A percentile compares a stretch with the other conserved stretches of the same genome.
phyloP scores from a whole-genome alignment of 2,329 filamentous ascomycete genomes.

The Apiospora kogelbergensis region DNA sequence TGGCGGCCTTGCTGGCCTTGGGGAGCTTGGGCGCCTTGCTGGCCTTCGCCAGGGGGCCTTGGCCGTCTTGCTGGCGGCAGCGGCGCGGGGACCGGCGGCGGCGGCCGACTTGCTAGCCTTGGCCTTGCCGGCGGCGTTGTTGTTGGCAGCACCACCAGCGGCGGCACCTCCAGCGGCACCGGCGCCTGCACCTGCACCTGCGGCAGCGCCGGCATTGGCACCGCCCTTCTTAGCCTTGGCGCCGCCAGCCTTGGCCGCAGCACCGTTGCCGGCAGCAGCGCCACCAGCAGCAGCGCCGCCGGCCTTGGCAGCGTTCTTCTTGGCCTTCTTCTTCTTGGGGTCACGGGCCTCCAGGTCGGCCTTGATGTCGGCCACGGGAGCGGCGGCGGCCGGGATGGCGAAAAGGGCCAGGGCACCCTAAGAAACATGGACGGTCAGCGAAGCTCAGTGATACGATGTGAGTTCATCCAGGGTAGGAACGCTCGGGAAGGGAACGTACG shows the following conservation, averaged over 20 bases:
- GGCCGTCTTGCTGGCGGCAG: background rate
- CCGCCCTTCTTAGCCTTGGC: background rate
- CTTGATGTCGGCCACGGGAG: background rate
- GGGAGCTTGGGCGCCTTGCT: background rate
- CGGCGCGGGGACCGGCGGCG: background rate
- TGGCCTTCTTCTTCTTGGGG: slow-evolving; percentile 7
- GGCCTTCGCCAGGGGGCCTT: background rate
- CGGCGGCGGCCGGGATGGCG: background rate
- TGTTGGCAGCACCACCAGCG: background rate
- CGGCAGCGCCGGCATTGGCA: background rate
- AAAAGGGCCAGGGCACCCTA: background rate
- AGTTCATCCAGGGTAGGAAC: background rate
- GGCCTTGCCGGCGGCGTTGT: background rate
- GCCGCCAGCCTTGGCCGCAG: background rate
- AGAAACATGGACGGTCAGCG: background rate
- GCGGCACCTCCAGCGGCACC: background rate
- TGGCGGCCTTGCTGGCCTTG: background rate
- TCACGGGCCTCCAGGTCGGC: background rate
- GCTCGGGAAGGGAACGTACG: background rate
- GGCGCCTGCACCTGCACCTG: background rate
- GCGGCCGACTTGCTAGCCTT: background rate
- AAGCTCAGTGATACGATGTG: background rate
- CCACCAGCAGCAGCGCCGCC: background rate
- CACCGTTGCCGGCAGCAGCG: background rate
- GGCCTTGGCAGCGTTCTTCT: background rate